Percentiles rank a stretch among this genome's conserved stretches.
Evolutionary conservation across 2,329 filamentous ascomycete genomes (phyloP).

Genomic region (Metarhizium rileyi): DNA sequence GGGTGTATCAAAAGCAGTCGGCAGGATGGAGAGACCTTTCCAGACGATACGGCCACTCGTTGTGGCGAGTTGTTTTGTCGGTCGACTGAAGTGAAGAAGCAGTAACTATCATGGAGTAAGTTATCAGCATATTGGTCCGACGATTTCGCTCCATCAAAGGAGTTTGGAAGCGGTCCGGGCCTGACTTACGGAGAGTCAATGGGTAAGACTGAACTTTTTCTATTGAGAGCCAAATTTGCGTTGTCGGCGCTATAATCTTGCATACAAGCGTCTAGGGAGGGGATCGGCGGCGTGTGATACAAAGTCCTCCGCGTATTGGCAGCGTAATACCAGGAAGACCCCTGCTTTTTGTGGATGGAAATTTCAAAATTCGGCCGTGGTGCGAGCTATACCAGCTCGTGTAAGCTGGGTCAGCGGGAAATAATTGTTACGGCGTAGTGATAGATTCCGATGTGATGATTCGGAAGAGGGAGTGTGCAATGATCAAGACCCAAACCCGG

Average conservation of each 20-base stretch:
- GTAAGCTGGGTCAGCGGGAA: neutral
- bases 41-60: neutral
- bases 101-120: too few species aligned
- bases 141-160: neutral
- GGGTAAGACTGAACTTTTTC: neutral
- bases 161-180: neutral
- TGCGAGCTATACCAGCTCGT: neutral
- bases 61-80: neutral
- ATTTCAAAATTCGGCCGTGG: neutral
- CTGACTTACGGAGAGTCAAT: neutral
- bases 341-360: neutral
- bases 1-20: too few species aligned
- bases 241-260: neutral
- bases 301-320: too few species aligned
- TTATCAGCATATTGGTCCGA: neutral
- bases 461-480: too few species aligned
- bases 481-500: neutral
- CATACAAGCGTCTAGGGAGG: neutral
- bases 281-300: neutral
- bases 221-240: neutral
- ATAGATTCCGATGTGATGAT: too few species aligned
- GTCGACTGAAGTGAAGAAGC: neutral
- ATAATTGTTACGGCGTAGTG: neutral
- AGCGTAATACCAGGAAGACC: neutral
- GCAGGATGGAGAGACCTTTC: too few species aligned